Evolutionary conservation across 129 eudicot species (phyloP).

Genomic region (Artemisia argyi): DNA sequence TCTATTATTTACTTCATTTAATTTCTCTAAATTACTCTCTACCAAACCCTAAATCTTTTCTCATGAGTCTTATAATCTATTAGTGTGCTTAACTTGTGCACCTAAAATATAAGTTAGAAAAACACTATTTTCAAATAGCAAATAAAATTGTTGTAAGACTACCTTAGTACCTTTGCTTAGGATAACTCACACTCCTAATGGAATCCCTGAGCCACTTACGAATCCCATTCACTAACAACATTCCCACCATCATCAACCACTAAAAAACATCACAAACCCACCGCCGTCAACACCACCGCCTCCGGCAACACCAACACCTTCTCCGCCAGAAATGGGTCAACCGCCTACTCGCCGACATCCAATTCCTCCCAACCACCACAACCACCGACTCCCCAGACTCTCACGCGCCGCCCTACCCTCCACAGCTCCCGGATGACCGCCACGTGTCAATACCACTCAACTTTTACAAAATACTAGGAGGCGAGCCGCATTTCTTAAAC

Average conservation of each 20-base stretch:
- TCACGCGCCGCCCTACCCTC: slow-evolving; percentile 49
- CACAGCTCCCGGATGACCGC: slow-evolving; percentile 61
- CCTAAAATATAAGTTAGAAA: no score
- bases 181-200: slow-evolving; percentile 29
- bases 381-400: slow-evolving; percentile 31
- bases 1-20: background rate
- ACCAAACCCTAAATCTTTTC: no score
- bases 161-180: no score
- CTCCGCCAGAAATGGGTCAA: slow-evolving; percentile 93
- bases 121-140: no score
- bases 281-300: background rate
- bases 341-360: slow-evolving; percentile 93
- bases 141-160: no score
- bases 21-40: background rate
- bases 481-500: slow-evolving; percentile 75
- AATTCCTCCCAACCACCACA: slow-evolving; percentile 60
- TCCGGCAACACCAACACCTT: slow-evolving; percentile 35
- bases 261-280: background rate
- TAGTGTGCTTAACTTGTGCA: no score
- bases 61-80: no score
- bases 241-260: slow-evolving; percentile 41
- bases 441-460: slow-evolving; percentile 73
- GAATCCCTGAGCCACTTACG: slow-evolving; percentile 50
- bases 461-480: slow-evolving; percentile 78
- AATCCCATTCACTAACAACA: slow-evolving; percentile 34